phyloP scores from a whole-genome alignment of 495 filamentous ascomycete genomes.

The Corynascus novoguineensis region DNA sequence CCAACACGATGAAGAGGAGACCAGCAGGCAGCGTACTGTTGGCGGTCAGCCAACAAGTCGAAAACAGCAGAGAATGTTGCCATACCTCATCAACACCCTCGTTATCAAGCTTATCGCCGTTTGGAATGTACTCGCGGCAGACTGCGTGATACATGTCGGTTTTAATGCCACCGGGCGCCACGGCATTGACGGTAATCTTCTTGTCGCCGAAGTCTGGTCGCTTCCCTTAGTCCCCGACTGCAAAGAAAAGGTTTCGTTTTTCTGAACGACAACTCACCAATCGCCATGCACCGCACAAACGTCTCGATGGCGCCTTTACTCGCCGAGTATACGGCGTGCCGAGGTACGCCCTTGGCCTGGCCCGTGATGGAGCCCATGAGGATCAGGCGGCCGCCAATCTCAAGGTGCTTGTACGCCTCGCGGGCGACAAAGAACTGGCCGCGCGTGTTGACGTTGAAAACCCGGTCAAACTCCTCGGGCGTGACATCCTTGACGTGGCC shows the following conservation, averaged over 20 bases:
- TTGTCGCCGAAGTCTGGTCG: conserved; percentile 35
- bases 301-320: conserved; percentile 37
- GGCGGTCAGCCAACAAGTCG: not conserved
- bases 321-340: conserved; percentile 54
- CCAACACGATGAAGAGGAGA: conserved; percentile 57
- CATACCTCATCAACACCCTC: conserved; percentile 31
- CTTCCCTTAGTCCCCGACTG: not conserved
- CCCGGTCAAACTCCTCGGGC: conserved; percentile 66
- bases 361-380: conserved; percentile 61
- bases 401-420: conserved; percentile 59
- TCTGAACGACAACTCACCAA: conserved; percentile 17
- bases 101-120: conserved; percentile 44
- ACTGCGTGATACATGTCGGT: conserved; percentile 65
- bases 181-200: conserved; percentile 58
- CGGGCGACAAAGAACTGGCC: conserved; percentile 80
- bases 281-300: conserved; percentile 34
- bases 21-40: conserved; percentile 48
- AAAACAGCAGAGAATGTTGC: too few species aligned
- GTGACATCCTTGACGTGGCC: conserved; percentile 65
- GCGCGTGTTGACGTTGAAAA: conserved; percentile 72
- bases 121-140: conserved; percentile 59
- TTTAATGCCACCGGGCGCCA: conserved; percentile 63
- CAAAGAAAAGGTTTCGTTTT: not conserved
- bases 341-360: conserved; percentile 56
- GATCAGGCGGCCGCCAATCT: conserved; percentile 57